Conservation (phyloP, 2,329 filamentous ascomycete species). For the Venturia aucupariae region DNA sequence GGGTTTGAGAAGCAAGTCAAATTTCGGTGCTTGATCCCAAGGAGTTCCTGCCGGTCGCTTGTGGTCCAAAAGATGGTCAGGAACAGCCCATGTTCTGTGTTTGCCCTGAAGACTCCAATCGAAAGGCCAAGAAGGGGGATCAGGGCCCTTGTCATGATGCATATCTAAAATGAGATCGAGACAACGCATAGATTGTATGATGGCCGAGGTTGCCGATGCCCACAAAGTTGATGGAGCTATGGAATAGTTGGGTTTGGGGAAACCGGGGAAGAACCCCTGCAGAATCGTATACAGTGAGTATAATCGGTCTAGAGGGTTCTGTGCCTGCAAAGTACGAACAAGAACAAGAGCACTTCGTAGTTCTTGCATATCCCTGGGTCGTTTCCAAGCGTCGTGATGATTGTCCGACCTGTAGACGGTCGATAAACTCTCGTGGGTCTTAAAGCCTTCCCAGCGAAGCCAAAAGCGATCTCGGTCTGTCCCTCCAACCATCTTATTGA, state of each 20-base stretch:
- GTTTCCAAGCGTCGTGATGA: too few relatives aligned
- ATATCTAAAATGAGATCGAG: neutral
- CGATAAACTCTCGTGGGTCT: too few relatives aligned
- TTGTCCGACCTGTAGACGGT: too few relatives aligned
- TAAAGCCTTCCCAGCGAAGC: too few relatives aligned
- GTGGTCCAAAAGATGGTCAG: neutral
- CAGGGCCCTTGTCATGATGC: neutral
- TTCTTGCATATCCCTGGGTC: too few relatives aligned
- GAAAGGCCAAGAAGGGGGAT: neutral
- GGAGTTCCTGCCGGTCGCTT: neutral
- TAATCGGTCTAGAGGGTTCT: too few relatives aligned
- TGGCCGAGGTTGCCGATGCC: neutral
- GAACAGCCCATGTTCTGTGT: neutral
- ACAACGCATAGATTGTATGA: neutral
- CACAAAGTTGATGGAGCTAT: neutral
- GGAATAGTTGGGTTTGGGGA: neutral
- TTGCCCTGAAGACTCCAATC: neutral
- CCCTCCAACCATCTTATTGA: too few relatives aligned
- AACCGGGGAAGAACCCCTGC: neutral
- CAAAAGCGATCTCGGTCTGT: too few relatives aligned
- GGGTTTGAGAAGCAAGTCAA: neutral
- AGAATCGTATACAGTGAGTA: neutral
- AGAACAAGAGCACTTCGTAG: too few relatives aligned
- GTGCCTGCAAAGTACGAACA: too few relatives aligned
- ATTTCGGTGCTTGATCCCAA: neutral